Evolutionary conservation across 108 stramenopile genomes (phyloP), one percentile per base, ranked within the genome.

Genomic region (Skeletonema potamos): DNA sequence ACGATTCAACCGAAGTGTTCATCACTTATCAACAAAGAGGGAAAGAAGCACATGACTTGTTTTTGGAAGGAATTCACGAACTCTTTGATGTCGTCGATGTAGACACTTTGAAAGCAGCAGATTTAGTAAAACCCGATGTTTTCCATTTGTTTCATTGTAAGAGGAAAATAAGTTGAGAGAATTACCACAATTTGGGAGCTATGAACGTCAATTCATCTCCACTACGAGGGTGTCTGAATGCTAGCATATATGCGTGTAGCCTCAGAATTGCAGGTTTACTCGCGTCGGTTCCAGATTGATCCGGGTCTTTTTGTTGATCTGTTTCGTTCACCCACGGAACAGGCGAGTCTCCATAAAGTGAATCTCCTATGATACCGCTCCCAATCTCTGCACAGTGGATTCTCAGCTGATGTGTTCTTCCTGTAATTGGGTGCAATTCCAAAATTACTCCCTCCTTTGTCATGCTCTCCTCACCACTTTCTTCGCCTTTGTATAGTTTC

Each of bases 331-430:
- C 18, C 72, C 72, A 82, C 54, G 62, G 28, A 27, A 83, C 58
- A 10, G 70, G 79, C 29, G 74, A 41, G 57, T 82, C 82, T 15
- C 87, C 84, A 56, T 91, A 91, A 60, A 86, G 63, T 0, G 87
- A 80, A 58, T 91, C 87, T 32, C 87, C 90, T n/a, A 62, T 64
- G 27, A 92, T 89, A 0, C 87, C 86, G 54, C 76, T 79, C 10
- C 86, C 82, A 48, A 85, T 62, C 6, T 59, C 70, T 29, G 87
- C 78, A 48, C 82, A 86, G 78, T 97, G 96, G 32, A 97, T 64
- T 28, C 96, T 76, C 20, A 97, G 81, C 76, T 97, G 95, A 76
- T 96, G 96, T 4, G 95, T 88, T 15, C 96, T 60, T 0, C 79
- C 74, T 27, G 79, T 80, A 44, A 69, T 63, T 56, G 74, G 77